These are phyloP conservation scores for Capsicum rhomboideum DNA, from an alignment of 257 asterid genomes.

Conservation along the genomic window DNA sequence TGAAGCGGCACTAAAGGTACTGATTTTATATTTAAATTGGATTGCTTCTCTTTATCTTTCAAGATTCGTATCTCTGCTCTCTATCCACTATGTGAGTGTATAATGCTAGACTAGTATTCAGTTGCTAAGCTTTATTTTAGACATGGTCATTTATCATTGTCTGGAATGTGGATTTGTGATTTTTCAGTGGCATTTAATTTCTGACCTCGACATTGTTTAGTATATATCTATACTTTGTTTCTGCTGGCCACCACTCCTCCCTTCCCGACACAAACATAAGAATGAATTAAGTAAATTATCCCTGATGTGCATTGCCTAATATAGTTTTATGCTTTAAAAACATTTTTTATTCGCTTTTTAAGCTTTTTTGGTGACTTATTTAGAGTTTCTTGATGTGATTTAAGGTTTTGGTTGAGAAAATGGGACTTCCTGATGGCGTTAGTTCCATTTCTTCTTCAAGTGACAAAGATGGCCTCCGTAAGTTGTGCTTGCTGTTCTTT, in stretches of 20 bases:
- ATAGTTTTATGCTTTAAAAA: background rate
- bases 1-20: constrained; percentile 95
- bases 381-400: constrained; percentile 7
- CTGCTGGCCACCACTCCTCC: background rate
- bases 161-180: background rate
- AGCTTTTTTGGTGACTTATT: background rate
- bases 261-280: background rate
- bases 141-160: background rate
- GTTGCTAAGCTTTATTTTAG: background rate
- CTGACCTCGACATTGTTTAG: background rate
- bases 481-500: constrained; percentile 20
- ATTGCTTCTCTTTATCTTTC: background rate
- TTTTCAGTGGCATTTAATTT: background rate
- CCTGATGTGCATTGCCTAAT: background rate
- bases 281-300: background rate
- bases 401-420: constrained; percentile 95
- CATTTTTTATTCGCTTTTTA: background rate
- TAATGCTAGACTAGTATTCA: background rate
- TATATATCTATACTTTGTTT: background rate
- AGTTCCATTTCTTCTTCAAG: constrained; percentile 44
- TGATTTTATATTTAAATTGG: background rate
- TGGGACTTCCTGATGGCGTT: constrained; percentile 75
- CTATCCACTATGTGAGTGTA: background rate
- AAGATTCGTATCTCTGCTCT: background rate
- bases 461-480: constrained; percentile 53